Conservation (phyloP, 768 basidiomycete species). For the Amanita thiersii region DNA sequence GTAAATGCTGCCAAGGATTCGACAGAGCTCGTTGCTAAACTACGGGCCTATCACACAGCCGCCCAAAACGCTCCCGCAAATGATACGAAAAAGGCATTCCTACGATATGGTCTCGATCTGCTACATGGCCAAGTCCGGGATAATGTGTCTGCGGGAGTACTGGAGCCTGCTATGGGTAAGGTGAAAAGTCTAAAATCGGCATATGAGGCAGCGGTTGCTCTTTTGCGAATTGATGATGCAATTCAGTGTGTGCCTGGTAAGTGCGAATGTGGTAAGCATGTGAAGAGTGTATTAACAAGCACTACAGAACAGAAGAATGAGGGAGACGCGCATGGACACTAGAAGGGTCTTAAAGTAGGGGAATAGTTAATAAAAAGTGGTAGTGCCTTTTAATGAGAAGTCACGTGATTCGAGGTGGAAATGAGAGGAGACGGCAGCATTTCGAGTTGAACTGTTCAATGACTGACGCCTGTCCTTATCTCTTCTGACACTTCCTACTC, state of each 20-base stretch:
- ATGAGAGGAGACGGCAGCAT: neutral
- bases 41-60: constrained; percentile 94
- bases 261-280: constrained; percentile 16
- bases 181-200: constrained; percentile 96
- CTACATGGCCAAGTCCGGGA: constrained; percentile 93
- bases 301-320: constrained; percentile 61
- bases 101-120: constrained; percentile 93
- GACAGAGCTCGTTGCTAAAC: constrained; percentile 93
- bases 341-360: constrained; percentile 8
- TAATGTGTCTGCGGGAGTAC: constrained; percentile 86
- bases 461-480: neutral
- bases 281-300: constrained; percentile 7
- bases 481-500: neutral
- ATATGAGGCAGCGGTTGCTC: constrained; percentile 90
- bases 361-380: too few species aligned
- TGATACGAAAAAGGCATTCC: constrained; percentile 84
- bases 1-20: constrained; percentile 99
- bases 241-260: constrained; percentile 84
- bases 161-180: constrained; percentile 97
- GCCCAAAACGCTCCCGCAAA: constrained; percentile 88
- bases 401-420: constrained; percentile 3
- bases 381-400: neutral
- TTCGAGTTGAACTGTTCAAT: neutral
- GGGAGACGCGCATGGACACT: constrained; percentile 72
- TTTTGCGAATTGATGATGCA: constrained; percentile 94